phyloP scores from a whole-genome alignment of 345 rosid species.

The Orychophragmus violaceus region DNA sequence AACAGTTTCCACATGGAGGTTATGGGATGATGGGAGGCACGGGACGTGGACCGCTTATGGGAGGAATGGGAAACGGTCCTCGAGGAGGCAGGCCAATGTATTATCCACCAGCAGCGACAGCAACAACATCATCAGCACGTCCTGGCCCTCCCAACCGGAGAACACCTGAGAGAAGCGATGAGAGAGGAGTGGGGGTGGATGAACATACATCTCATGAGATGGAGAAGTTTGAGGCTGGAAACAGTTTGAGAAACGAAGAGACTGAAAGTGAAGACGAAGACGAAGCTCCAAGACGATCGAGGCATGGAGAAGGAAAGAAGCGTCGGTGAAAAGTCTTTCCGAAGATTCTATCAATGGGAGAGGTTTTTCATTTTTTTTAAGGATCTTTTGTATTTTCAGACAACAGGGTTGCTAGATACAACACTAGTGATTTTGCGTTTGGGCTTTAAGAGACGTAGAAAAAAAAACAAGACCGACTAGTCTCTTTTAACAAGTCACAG shows the following conservation, averaged over 20 bases:
- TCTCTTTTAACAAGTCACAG: not conserved
- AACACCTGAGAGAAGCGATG: conserved; percentile 37
- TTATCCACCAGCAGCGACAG: conserved; percentile 35
- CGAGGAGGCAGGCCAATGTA: conserved; percentile 56
- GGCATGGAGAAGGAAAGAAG: conserved; percentile 90
- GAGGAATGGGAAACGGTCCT: conserved; percentile 64
- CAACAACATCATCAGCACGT: conserved; percentile 36
- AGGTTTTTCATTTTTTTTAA: not conserved
- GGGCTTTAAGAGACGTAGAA: not conserved
- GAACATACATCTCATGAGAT: conserved; percentile 37
- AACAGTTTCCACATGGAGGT: conserved; percentile 79
- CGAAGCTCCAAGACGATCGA: conserved; percentile 91
- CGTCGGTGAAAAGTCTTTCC: conserved; percentile 32
- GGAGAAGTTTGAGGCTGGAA: conserved; percentile 44
- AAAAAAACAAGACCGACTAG: not conserved
- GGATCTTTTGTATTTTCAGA: not conserved
- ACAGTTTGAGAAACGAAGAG: conserved; percentile 57
- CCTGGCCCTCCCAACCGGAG: conserved; percentile 45
- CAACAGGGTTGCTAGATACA: too few relatives aligned
- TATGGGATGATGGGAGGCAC: conserved; percentile 92
- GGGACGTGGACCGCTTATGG: conserved; percentile 73
- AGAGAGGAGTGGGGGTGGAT: conserved; percentile 33
- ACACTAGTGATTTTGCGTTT: not conserved
- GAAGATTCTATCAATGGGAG: not conserved
- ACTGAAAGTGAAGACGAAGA: conserved; percentile 71